These are phyloP conservation scores for Silene conica DNA, from an alignment of 148 eudicot species.

Conservation along the genomic window DNA sequence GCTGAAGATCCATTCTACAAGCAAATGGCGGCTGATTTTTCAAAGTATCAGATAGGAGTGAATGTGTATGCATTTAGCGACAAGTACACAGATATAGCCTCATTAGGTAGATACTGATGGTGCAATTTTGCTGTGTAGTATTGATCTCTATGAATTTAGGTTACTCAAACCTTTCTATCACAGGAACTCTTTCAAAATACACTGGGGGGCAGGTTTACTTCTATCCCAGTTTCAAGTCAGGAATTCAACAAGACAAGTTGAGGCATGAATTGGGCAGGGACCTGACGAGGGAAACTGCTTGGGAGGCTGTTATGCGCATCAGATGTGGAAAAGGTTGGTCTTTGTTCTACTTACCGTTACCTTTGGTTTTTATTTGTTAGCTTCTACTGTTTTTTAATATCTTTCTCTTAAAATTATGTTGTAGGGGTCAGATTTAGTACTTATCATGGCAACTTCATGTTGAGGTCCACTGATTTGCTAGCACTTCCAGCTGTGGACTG, in stretches of 20 bases:
- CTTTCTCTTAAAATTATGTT: background rate
- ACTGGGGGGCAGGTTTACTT: conserved; percentile 91
- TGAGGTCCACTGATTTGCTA: conserved; percentile 82
- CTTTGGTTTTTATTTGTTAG: background rate
- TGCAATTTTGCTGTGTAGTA: too few species aligned
- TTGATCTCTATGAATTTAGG: background rate
- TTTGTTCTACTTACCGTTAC: background rate
- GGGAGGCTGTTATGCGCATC: conserved; percentile 98
- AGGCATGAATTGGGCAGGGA: conserved; percentile 84
- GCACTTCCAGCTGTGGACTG: conserved; percentile 99
- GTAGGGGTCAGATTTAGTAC: conserved; percentile 82
- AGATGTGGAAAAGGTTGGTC: conserved; percentile 92
- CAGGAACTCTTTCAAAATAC: conserved; percentile 92
- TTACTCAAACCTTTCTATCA: conserved; percentile 2
- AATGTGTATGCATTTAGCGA: conserved; percentile 94
- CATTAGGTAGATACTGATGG: conserved; percentile 52
- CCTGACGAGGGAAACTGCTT: conserved; percentile 95
- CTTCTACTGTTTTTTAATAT: background rate
- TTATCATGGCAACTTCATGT: conserved; percentile 97
- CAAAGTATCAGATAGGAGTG: conserved; percentile 85
- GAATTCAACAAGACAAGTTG: conserved; percentile 70
- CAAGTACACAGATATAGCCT: conserved; percentile 91
- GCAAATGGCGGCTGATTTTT: conserved; percentile 98
- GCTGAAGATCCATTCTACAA: conserved; percentile 97
- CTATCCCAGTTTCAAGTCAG: conserved; percentile 75